phyloP scores from a whole-genome alignment of 202 grass and related monocot genomes.

The Schoenoplectus triqueter region DNA sequence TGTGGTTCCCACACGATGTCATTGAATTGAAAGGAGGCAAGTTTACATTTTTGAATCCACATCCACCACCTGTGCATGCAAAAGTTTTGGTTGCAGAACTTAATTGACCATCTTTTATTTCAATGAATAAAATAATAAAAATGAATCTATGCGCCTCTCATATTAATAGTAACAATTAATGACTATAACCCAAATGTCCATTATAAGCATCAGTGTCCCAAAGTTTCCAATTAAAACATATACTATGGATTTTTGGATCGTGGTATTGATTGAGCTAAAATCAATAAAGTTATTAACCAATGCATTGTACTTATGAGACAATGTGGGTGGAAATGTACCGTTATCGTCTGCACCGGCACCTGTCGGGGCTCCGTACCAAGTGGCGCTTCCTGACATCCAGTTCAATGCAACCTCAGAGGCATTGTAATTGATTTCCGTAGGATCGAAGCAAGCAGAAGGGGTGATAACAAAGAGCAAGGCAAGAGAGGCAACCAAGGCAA shows the following conservation, averaged over 20 bases:
- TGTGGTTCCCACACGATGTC: constrained; percentile 73
- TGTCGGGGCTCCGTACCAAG: constrained; percentile 71
- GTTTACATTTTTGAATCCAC: constrained; percentile 78
- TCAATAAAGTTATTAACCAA: background rate
- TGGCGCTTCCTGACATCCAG: constrained; percentile 62
- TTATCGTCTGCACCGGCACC: constrained; percentile 66
- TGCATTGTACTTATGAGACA: background rate
- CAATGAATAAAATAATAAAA: constrained; percentile 2
- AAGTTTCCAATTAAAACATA: background rate
- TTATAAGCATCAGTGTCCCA: background rate
- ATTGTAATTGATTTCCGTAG: constrained; percentile 29
- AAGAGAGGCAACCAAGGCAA: constrained; percentile 34
- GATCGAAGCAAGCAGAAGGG: constrained; percentile 30
- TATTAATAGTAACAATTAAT: background rate
- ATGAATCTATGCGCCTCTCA: background rate
- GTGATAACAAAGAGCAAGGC: constrained; percentile 31
- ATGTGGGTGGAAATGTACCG: constrained; percentile 47
- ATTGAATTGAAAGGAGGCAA: constrained; percentile 61
- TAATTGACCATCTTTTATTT: background rate
- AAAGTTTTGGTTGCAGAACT: constrained; percentile 9
- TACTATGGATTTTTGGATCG: background rate
- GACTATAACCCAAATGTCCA: background rate
- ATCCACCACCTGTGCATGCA: constrained; percentile 60
- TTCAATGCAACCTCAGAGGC: background rate
- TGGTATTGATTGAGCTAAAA: constrained; percentile 2